Base-by-base conservation (phyloP, 306 rosid genomes). In the Prunus persica region DNA sequence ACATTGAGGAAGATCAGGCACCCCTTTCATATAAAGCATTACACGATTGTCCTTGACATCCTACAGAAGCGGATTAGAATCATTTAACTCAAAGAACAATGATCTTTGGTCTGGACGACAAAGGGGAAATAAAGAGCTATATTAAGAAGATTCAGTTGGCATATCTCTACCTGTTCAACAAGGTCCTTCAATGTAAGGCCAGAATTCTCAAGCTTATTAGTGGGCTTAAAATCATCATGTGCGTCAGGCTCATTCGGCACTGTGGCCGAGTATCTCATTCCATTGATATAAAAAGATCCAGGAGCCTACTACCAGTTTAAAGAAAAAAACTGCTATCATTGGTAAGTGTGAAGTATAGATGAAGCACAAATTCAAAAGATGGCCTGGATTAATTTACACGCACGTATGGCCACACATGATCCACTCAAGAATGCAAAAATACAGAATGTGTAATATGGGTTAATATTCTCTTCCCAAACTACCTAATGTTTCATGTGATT, bases 141-240 rank as follows among this genome's bases (percentile, higher is more conserved):
- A 67, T 47, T 71, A 74, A 60, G 16, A 47, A 52, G 12, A 30
- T 13, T 19, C 8, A 74, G 38, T 60, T 25, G 46, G 72, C 65
- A 77, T 58, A 54, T 49, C 73, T 45, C 51, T 71, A 90, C 99
- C 93, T 87, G 88, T 84, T 92, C 93, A 65, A 95, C 88, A 76
- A 92, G 56, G 51, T 90, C 87, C 72, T 85, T 54, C 80, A 95
- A 85, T 50, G 90, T 88, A 81, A 75, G 38, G 78, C 72, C 84
- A 27, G 90, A 86, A 79, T 32, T 61, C 34, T 85, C 88, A 51
- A 88, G 51, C 79, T 95, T 90, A 62, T 78, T 87, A 51, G 91
- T 82, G 7, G 99, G 97, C 79, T 86, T 95, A 84, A 95, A 95
- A 73, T 92, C 99, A 50, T 92, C 97, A 43, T 90, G 99, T 1